Conservation (phyloP, 179 eudicot species). For the Nepenthes alata region DNA sequence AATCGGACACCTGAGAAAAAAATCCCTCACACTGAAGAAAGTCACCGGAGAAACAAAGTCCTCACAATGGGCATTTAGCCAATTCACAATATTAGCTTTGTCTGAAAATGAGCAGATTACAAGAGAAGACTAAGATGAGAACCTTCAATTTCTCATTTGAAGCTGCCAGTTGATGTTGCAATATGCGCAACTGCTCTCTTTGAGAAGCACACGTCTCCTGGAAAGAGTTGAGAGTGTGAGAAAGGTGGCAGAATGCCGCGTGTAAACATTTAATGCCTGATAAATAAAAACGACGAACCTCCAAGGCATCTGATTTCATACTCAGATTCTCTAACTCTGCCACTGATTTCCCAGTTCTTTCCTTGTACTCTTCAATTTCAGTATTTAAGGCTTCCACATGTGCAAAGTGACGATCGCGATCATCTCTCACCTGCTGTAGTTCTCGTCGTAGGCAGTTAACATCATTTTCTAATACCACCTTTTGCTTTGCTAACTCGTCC, state of each 20-base stretch:
- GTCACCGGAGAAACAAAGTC: not conserved
- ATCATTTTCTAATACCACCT: slow-evolving; percentile 31
- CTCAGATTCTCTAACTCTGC: slow-evolving; percentile 41
- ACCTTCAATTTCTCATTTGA: slow-evolving; percentile 60
- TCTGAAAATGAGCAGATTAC: no score
- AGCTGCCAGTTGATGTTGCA: slow-evolving; percentile 39
- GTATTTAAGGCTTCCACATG: slow-evolving; percentile 29
- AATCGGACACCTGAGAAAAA: slow-evolving; percentile 46
- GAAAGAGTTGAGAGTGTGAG: not conserved
- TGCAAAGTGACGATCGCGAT: slow-evolving; percentile 40
- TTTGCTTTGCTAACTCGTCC: slow-evolving; percentile 47
- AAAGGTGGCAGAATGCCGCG: no score
- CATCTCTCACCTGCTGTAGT: slow-evolving; percentile 53
- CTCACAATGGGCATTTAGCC: not conserved
- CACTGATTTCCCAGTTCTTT: slow-evolving; percentile 45
- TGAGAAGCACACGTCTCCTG: slow-evolving; percentile 58
- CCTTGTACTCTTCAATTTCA: slow-evolving; percentile 37
- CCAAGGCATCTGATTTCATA: slow-evolving; percentile 42
- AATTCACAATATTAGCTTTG: no score
- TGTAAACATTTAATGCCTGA: not conserved
- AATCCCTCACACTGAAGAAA: not conserved
- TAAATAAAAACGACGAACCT: slow-evolving; percentile 28
- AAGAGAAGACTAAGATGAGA: not conserved
- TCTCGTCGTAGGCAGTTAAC: slow-evolving; percentile 40
- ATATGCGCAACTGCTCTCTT: slow-evolving; percentile 27